A percentile compares a stretch with the other conserved stretches of the same genome.
These are phyloP conservation scores for Melastoma candidum DNA, from an alignment of 441 rosid species.

Conservation along the genomic window DNA sequence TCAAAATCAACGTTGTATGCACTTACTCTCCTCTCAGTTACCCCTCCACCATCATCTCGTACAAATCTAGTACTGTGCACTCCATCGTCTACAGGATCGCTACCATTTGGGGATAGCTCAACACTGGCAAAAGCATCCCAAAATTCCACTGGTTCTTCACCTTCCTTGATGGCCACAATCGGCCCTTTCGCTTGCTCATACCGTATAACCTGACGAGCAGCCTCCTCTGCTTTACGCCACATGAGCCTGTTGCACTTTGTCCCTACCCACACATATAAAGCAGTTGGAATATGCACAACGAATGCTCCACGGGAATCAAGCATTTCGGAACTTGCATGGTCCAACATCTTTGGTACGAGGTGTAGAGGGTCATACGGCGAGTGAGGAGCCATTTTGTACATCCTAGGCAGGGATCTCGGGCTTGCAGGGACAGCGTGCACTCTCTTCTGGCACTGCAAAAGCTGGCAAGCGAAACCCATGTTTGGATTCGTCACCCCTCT, in stretches of 20 bases:
- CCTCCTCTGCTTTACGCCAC: constrained; percentile 41
- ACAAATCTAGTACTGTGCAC: constrained; percentile 17
- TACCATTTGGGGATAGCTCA: constrained; percentile 22
- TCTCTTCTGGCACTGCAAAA: constrained; percentile 70
- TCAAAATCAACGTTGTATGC: constrained; percentile 58
- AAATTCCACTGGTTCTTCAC: constrained; percentile 52
- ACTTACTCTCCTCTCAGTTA: constrained; percentile 34
- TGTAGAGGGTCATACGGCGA: constrained; percentile 73
- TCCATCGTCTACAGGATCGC: constrained; percentile 15
- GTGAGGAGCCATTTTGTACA: constrained; percentile 73
- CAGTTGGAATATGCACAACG: constrained; percentile 47
- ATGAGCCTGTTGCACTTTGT: constrained; percentile 33
- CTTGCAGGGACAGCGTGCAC: constrained; percentile 63
- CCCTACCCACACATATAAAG: constrained; percentile 63
- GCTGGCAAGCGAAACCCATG: constrained; percentile 76
- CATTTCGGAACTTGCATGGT: constrained; percentile 26
- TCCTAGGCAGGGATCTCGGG: constrained; percentile 44
- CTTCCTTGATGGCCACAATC: constrained; percentile 33
- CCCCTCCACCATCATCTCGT: constrained; percentile 10
- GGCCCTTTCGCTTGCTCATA: constrained; percentile 61
- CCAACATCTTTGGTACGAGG: constrained; percentile 64
- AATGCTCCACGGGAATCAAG: constrained; percentile 80
- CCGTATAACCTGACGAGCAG: constrained; percentile 61
- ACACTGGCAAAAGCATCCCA: constrained; percentile 50
- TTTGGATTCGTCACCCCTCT: constrained; percentile 71